Evolutionary conservation across 1,284 basidiomycete genomes (phyloP).

Genomic region (Apiotrichum gamsii): DNA sequence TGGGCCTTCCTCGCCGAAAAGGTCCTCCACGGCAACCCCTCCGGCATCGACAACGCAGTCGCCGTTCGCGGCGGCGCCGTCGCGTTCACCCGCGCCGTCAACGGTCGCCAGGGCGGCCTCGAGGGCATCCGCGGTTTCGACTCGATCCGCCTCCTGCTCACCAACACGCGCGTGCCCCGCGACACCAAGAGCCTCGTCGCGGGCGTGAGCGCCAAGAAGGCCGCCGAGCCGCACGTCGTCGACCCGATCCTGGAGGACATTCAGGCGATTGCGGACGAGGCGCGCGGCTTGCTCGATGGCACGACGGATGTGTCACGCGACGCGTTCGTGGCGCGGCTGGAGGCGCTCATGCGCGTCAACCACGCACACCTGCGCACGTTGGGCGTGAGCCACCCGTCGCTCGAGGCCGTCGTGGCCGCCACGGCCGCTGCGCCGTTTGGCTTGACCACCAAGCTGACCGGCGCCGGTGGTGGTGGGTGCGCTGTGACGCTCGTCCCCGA

Average conservation of each 20-base stretch:
- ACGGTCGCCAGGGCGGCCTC: constrained; percentile 70
- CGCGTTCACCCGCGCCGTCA: constrained; percentile 76
- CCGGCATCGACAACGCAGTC: constrained; percentile 95
- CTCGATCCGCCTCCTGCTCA: constrained; percentile 73
- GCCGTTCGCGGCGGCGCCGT: constrained; percentile 89
- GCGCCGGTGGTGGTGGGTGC: constrained; percentile 97
- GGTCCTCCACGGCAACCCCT: constrained; percentile 94
- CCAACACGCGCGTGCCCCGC: constrained; percentile 84
- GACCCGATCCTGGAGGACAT: constrained; percentile 67
- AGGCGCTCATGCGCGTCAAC: constrained; percentile 73
- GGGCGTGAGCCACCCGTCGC: constrained; percentile 85
- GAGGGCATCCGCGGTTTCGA: constrained; percentile 78
- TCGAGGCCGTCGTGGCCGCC: constrained; percentile 73
- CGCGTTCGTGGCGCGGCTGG: constrained; percentile 52
- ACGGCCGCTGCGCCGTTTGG: constrained; percentile 61
- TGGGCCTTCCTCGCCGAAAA: constrained; percentile 97
- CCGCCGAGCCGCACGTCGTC: constrained; percentile 70
- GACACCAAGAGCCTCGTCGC: constrained; percentile 94
- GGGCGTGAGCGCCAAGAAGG: constrained; percentile 54
- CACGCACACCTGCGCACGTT: constrained; percentile 76
- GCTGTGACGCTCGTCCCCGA: constrained; percentile 93
- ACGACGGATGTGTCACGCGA: constrained; percentile 52
- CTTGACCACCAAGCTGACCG: constrained; percentile 92
- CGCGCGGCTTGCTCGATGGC: constrained; percentile 65
- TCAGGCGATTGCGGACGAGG: constrained; percentile 74